Base-by-base conservation (phyloP, 208 protist genomes). In the Zelonia costaricensis region DNA sequence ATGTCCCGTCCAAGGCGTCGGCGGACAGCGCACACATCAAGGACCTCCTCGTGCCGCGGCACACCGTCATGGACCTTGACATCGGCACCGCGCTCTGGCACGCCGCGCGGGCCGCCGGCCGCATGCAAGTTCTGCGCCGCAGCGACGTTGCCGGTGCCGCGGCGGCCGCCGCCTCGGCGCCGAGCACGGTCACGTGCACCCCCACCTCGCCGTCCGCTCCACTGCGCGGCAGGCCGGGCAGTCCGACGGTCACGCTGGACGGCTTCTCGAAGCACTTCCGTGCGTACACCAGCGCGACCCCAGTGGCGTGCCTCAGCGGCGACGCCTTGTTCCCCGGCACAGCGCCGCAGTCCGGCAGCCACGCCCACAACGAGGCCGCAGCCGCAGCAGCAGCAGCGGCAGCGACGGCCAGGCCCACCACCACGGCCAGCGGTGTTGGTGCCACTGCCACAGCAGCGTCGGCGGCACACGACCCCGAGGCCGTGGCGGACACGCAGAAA, bases 1-100 rank as follows among this genome's bases (percentile, higher is more conserved):
- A 98, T 69, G 81, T 97, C 1, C 76, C 82, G 13, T 39, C 70
- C 1, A 63, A 81, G 39, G 27, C 43, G 3, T 56, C 74, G 1
- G 59, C 61, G 25, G 45, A 74, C 38, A 82, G 74, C 4, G 35
- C 66, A 30, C 71, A 75, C 46, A 75, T 98, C 16, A 74, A 79
- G 16, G 67, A 75, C 28, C 69, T 98, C 15, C 66, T 98, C 13
- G 68, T 53, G 40, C 97, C 97, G 20, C 56, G 80, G 30, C 47
- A 76, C 60, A 97, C 92, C 25, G 88, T 98, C 3, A 98, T 99
- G 91, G 97, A 99, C 63, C 59, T 98, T 25, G 98, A 97, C 76
- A 98, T 99, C 60, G 96, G 92, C 49, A 91, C 88, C 0, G 97
- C 95, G 42, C 75, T 99, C 9, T 99, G 95, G 95, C 86, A 97